Conservation (phyloP, 345 rosid species). For the Rhodomyrtus tomentosa region DNA sequence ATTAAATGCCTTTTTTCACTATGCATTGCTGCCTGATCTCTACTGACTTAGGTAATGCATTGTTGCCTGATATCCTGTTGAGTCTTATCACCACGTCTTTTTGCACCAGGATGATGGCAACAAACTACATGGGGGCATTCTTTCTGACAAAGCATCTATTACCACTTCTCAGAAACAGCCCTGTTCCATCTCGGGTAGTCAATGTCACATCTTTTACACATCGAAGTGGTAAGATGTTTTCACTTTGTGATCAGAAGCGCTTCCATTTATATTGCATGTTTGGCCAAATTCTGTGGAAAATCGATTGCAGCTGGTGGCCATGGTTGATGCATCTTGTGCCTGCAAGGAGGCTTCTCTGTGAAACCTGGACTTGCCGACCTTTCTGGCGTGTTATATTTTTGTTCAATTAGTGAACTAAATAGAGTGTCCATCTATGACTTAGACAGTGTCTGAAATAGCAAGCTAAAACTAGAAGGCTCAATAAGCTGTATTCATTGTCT, state of each 20-base stretch:
- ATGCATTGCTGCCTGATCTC: not conserved
- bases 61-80: not conserved
- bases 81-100: not conserved
- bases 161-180: conserved; percentile 74
- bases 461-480: not conserved
- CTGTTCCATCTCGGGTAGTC: conserved; percentile 70
- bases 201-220: conserved; percentile 93
- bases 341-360: not conserved
- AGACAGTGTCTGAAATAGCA: not conserved
- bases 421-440: not conserved
- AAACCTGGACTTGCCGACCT: not conserved
- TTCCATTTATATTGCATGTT: not conserved
- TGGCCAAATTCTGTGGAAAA: not conserved
- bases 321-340: not conserved
- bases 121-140: conserved; percentile 76
- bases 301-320: not conserved
- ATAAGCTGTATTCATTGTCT: not conserved
- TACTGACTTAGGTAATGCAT: not conserved
- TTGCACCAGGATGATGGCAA: conserved; percentile 65
- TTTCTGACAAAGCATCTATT: conserved; percentile 56
- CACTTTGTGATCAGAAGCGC: not conserved
- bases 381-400: not conserved
- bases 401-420: not conserved
- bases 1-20: not conserved
- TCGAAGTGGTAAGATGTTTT: conserved; percentile 36